phyloP scores from a whole-genome alignment of 441 rosid genomes.

The Pelargonium fulgidum region DNA sequence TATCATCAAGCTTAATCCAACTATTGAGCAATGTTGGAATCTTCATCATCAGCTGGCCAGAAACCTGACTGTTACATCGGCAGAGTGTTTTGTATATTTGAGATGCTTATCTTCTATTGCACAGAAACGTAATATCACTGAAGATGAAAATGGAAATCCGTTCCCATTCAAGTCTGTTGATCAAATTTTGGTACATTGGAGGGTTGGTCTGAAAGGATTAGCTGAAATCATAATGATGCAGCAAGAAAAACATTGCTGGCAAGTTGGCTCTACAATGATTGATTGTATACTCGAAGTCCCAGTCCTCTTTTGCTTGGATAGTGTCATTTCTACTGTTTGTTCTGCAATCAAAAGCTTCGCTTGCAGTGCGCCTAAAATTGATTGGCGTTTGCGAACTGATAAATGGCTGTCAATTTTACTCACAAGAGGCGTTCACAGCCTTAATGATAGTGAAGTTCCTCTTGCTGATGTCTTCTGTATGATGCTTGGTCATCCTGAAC shows the following conservation, averaged over 20 bases:
- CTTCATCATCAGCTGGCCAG: conserved; percentile 55
- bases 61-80: conserved; percentile 48
- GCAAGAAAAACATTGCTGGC: conserved; percentile 63
- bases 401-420: conserved; percentile 56
- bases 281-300: conserved; percentile 65
- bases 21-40: conserved; percentile 58
- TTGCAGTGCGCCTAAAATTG: conserved; percentile 57
- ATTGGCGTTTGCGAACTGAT: conserved; percentile 70
- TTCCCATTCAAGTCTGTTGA: conserved; percentile 31
- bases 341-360: conserved; percentile 42
- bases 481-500: conserved; percentile 67
- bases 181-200: conserved; percentile 38
- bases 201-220: conserved; percentile 48
- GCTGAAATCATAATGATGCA: conserved; percentile 41
- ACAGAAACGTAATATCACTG: conserved; percentile 33
- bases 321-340: conserved; percentile 41
- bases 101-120: conserved; percentile 48
- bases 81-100: conserved; percentile 51
- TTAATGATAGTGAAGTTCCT: conserved; percentile 42
- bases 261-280: conserved; percentile 56
- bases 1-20: conserved; percentile 43
- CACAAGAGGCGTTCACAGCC: conserved; percentile 40
- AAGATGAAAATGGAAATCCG: conserved; percentile 29
- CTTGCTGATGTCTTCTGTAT: conserved; percentile 48
- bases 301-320: conserved; percentile 38